Evolutionary conservation across 345 rosid species (phyloP).

Genomic region (Eucalyptus erythrocorys): DNA sequence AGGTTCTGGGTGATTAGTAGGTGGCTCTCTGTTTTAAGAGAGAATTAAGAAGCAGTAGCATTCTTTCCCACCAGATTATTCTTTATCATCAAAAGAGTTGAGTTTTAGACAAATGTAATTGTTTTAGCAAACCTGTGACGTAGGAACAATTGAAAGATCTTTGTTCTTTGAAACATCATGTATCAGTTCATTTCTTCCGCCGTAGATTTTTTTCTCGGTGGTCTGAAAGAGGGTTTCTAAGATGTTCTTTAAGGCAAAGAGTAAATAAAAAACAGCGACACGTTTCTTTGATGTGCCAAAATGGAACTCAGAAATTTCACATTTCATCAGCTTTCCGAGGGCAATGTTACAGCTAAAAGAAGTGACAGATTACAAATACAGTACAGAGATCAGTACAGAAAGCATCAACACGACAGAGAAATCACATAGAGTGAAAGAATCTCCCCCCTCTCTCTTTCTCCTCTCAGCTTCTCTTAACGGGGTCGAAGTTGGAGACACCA

Average conservation of each 20-base stretch:
- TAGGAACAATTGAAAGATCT: not conserved
- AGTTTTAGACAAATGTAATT: not conserved
- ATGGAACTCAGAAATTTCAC: constrained; percentile 1
- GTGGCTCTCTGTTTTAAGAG: not conserved
- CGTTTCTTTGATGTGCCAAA: not conserved
- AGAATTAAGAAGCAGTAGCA: not conserved
- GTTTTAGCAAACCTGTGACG: not conserved
- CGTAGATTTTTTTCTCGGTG: not conserved
- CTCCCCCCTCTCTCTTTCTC: not conserved
- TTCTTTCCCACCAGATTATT: not conserved
- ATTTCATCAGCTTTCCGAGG: not conserved
- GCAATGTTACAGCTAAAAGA: not conserved
- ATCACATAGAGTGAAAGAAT: not conserved
- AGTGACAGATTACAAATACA: not conserved
- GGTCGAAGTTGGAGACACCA: constrained; percentile 75
- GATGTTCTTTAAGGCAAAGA: not conserved
- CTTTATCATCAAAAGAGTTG: not conserved
- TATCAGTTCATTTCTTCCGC: not conserved
- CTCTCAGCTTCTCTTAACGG: constrained; percentile 61
- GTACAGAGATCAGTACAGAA: not conserved
- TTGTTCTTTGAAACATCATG: not conserved
- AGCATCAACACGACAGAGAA: not conserved
- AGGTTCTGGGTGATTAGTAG: not conserved
- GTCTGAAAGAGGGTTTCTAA: not conserved
- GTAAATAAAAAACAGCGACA: not conserved